Percentiles rank a stretch among this genome's conserved stretches.
Conservation (phyloP, 371 early-diverging fungal species). For the Zancudomyces culisetae region DNA sequence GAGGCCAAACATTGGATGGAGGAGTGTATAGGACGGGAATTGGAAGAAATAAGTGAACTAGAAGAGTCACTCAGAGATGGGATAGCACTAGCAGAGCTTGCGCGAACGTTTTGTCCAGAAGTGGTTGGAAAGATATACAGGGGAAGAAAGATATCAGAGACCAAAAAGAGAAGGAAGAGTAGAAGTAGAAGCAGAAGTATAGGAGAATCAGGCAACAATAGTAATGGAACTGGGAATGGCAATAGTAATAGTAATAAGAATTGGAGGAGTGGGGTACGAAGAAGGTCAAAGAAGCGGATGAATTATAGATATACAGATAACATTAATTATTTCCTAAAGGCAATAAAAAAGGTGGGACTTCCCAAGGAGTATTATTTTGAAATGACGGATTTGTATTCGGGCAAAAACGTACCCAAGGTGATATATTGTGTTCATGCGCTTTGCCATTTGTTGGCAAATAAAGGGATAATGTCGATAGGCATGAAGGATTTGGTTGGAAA, state of each 20-base stretch:
- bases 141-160: conserved; percentile 16
- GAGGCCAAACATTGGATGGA: conserved; percentile 99
- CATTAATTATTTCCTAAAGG: conserved; percentile 85
- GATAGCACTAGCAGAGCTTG: conserved; percentile 80
- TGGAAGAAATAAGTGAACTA: conserved; percentile 53
- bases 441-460: conserved; percentile 72
- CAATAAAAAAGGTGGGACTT: conserved; percentile 59
- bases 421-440: conserved; percentile 99
- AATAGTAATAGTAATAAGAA: too few species aligned
- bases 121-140: conserved; percentile 77
- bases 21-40: conserved; percentile 62
- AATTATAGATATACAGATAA: conserved; percentile 98
- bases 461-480: conserved; percentile 67
- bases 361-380: conserved; percentile 96
- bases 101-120: conserved; percentile 64
- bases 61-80: conserved; percentile 92
- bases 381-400: conserved; percentile 94
- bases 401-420: conserved; percentile 98
- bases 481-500: conserved; percentile 85
- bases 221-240: too few species aligned
- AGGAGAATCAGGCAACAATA: too few species aligned
- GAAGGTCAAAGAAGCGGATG: conserved; percentile 34
- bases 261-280: conserved; percentile 1
- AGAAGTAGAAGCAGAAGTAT: too few species aligned
- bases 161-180: neutral